Conservation (phyloP, 169 alveolate species). For the Cryptosporidium andersoni region DNA sequence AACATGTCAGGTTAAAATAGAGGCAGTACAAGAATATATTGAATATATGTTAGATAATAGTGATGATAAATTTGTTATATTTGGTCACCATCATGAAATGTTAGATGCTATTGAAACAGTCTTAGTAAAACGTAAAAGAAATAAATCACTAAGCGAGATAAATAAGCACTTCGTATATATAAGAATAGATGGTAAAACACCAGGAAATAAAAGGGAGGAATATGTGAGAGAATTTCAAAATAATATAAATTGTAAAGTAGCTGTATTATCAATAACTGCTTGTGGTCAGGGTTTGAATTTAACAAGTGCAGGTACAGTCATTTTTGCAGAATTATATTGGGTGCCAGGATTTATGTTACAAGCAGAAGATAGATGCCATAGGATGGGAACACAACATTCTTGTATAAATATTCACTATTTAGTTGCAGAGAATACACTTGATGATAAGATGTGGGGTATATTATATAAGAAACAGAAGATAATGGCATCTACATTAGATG, state of each 20-base stretch:
- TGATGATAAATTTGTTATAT: conserved; percentile 88
- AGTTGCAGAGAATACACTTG: conserved; percentile 85
- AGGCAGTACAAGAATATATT: conserved; percentile 91
- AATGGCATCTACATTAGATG: conserved; percentile 68
- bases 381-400: conserved; percentile 90
- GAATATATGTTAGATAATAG: conserved; percentile 88
- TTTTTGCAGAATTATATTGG: conserved; percentile 96
- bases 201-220: conserved; percentile 86
- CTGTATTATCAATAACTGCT: conserved; percentile 95
- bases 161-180: conserved; percentile 76
- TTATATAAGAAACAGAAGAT: conserved; percentile 54
- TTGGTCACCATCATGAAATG: conserved; percentile 94
- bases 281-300: conserved; percentile 94
- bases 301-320: conserved; percentile 96
- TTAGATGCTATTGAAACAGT: conserved; percentile 89
- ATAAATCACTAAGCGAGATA: background rate
- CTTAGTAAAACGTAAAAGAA: conserved; percentile 74
- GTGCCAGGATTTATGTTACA: conserved; percentile 96
- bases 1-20: conserved; percentile 93
- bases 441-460: conserved; percentile 81
- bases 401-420: conserved; percentile 83
- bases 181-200: conserved; percentile 94
- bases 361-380: conserved; percentile 98
- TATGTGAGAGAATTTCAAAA: conserved; percentile 89
- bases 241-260: conserved; percentile 80